Conservation (phyloP, 306 rosid genomes). For the Cucumis sativus region DNA sequence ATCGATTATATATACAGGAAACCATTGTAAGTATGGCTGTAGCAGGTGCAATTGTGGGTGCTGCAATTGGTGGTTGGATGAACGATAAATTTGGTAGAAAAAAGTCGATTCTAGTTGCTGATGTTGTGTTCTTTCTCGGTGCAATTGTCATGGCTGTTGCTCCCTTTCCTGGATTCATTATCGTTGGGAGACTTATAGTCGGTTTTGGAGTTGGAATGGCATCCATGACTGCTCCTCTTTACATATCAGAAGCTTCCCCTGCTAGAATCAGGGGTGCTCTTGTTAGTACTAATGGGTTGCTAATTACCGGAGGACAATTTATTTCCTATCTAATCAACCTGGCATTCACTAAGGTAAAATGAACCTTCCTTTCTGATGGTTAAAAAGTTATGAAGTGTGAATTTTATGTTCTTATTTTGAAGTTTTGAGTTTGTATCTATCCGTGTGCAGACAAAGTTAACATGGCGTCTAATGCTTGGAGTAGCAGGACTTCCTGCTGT, state of each 20-base stretch:
- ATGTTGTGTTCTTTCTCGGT: conserved; percentile 44
- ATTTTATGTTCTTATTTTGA: neutral
- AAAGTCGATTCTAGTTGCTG: conserved; percentile 47
- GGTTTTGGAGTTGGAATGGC: conserved; percentile 94
- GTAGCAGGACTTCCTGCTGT: conserved; percentile 60
- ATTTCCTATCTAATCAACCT: conserved; percentile 66
- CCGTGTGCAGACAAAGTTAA: conserved; percentile 38
- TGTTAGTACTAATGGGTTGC: conserved; percentile 54
- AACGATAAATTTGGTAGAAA: conserved; percentile 62
- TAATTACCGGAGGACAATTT: conserved; percentile 75
- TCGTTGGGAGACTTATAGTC: conserved; percentile 54
- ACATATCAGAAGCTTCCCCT: conserved; percentile 85
- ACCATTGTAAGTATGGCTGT: conserved; percentile 82
- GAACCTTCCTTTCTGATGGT: neutral
- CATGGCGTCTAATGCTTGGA: conserved; percentile 94
- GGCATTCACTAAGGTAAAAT: conserved; percentile 53
- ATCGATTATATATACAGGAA: conserved; percentile 31
- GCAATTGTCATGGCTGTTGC: conserved; percentile 66
- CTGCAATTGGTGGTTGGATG: conserved; percentile 82
- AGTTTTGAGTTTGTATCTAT: neutral
- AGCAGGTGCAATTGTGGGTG: conserved; percentile 87
- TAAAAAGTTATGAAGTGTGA: neutral
- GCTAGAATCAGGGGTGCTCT: conserved; percentile 77
- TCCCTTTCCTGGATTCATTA: conserved; percentile 55
- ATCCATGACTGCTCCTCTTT: conserved; percentile 80